phyloP scores from a whole-genome alignment of 495 filamentous ascomycete species.

The Annulohypoxylon nitens region DNA sequence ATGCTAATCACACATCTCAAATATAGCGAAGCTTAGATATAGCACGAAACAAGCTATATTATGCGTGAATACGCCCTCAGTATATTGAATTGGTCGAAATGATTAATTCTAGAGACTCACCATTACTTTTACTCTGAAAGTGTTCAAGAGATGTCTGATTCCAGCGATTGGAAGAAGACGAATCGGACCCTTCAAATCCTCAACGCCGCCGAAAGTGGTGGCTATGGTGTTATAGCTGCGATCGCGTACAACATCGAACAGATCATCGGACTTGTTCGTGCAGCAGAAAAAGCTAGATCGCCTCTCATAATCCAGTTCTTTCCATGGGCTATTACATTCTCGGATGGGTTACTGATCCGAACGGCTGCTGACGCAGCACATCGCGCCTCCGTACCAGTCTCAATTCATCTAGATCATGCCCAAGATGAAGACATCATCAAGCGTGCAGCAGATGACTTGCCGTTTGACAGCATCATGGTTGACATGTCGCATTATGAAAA shows the following conservation, averaged over 20 bases:
- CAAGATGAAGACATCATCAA: neutral
- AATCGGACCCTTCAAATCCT: slow-evolving; percentile 9
- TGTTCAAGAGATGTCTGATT: neutral
- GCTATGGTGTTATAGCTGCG: slow-evolving; percentile 2
- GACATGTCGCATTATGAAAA: neutral
- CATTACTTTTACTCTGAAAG: neutral
- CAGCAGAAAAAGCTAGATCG: neutral
- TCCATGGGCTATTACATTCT: neutral
- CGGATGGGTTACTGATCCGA: neutral
- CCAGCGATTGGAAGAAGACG: neutral
- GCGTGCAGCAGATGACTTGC: neutral
- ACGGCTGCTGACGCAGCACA: neutral
- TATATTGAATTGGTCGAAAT: neutral
- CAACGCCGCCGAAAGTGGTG: neutral
- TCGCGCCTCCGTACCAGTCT: neutral
- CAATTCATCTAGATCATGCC: neutral
- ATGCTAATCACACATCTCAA: too few relatives aligned
- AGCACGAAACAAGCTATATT: neutral
- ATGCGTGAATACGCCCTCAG: neutral
- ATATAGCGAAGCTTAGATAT: neutral
- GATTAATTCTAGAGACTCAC: neutral
- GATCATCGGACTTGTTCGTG: neutral
- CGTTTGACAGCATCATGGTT: slow-evolving; percentile 1
- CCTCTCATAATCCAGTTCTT: slow-evolving; percentile 2
- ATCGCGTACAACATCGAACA: neutral